Evolutionary conservation across 495 filamentous ascomycete species (phyloP), one percentile per base, ranked within the genome.

Genomic region (Hypomontagnella monticulosa): DNA sequence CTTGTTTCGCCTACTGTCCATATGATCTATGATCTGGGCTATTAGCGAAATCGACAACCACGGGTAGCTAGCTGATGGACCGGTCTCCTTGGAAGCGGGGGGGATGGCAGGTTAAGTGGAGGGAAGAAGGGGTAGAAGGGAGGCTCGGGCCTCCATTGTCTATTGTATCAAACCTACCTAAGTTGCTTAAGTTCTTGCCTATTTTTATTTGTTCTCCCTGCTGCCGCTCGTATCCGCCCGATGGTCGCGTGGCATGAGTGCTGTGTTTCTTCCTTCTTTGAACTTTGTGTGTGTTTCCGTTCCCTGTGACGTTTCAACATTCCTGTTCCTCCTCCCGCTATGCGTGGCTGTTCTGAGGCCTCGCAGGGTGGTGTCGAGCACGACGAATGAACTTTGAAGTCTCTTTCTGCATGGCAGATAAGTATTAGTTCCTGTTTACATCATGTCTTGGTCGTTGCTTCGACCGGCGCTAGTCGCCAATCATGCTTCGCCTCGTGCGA

Each of bases 381-480:
- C 61, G 66, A 62, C 57, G 37, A 66, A 62, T 66, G 56, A 61
- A 14, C 12, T 11, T 43, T 44, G 19, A 7, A 57, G 2, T 23
- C 42, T n/a, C 36, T 41, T 23, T 20, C 56, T 54, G 27, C 56
- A 59, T 69, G 57, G 58, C 70, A 60, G 61, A 57, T 44, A 14
- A 40, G 37, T 58, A 19, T 53, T 46, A 63, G n/a, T 44, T 16
- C n/a, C 46, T 54, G 56, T 58, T 55, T 64, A 67, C 34, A 74
- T 74, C 63, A 72, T 72, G 55, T 66, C 63, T 14, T 59, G 62
- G 61, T 61, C 71, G 20, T 70, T 68, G 40, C 56, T 71, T 44
- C 66, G 71, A 32, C 69, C 71, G 18, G 71, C 69, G 57, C 60
- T 74, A 61, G 71, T 68, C 63, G 71, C 71, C 52, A 67, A 74